Evolutionary conservation across 768 basidiomycete species (phyloP).

Genomic region (Solioccasus polychromus): DNA sequence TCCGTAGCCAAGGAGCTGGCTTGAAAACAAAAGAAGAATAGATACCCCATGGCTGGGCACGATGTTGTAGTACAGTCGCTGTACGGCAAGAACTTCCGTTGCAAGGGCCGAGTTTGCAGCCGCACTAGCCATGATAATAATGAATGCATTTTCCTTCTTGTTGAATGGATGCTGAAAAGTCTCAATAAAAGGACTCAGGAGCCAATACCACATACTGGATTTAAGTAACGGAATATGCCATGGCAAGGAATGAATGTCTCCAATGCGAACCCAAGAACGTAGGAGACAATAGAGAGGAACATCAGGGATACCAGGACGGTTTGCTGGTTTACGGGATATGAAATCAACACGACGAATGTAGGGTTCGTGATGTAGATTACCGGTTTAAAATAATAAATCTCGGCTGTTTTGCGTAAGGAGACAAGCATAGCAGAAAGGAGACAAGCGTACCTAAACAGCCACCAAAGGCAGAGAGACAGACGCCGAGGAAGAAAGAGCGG

Average conservation of each 20-base stretch:
- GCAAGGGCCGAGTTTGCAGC: constrained; percentile 52
- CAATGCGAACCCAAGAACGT: constrained; percentile 46
- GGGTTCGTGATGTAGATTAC: constrained; percentile 21
- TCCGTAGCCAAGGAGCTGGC: constrained; percentile 46
- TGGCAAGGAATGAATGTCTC: constrained; percentile 44
- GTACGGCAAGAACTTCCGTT: constrained; percentile 52
- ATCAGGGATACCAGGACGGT: constrained; percentile 49
- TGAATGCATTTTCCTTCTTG: constrained; percentile 58
- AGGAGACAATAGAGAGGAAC: constrained; percentile 52
- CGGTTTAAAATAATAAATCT: constrained; percentile 63
- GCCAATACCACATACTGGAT: constrained; percentile 35
- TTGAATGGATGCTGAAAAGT: constrained; percentile 51
- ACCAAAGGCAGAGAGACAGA: constrained; percentile 51
- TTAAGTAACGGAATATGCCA: constrained; percentile 48
- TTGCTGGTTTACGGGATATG: constrained; percentile 36
- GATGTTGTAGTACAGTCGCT: constrained; percentile 54
- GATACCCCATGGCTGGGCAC: constrained; percentile 44
- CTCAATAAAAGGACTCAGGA: neutral
- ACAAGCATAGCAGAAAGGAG: neutral
- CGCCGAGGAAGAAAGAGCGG: constrained; percentile 51
- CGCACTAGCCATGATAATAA: constrained; percentile 56
- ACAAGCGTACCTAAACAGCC: constrained; percentile 42
- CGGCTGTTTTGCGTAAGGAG: constrained; percentile 31
- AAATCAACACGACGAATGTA: neutral
- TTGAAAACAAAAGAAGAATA: constrained; percentile 41